phyloP scores from a whole-genome alignment of 768 basidiomycete genomes.

The Pleurotus salmoneostramineus region DNA sequence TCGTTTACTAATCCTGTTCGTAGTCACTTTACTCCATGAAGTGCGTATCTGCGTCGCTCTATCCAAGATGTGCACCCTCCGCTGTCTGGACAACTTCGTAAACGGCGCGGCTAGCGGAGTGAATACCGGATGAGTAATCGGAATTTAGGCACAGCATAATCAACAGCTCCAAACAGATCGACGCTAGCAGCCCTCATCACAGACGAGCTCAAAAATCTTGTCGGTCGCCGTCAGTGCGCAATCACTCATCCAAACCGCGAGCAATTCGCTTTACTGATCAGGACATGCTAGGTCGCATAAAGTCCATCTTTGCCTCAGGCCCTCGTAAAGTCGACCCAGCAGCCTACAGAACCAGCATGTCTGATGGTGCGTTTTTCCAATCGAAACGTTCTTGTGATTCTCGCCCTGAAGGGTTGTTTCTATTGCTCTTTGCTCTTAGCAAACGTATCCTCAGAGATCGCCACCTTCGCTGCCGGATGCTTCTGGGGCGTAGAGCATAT shows the following conservation, averaged over 20 bases:
- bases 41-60: neutral
- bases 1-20: too few relatives aligned
- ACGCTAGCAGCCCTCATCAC: neutral
- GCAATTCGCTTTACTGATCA: constrained; percentile 1
- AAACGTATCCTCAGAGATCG: neutral
- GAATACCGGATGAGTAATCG: neutral
- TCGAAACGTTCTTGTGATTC: neutral
- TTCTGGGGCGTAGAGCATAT: constrained; percentile 90
- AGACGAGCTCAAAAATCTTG: neutral
- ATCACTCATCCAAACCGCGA: neutral
- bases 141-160: neutral
- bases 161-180: constrained; percentile 5
- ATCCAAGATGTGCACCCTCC: neutral
- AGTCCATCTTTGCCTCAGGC: constrained; percentile 1
- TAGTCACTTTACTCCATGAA: neutral
- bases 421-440: neutral
- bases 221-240: constrained; percentile 7
- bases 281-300: constrained; percentile 6
- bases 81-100: neutral
- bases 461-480: constrained; percentile 35
- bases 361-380: neutral
- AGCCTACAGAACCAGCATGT: constrained; percentile 3
- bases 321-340: constrained; percentile 6
- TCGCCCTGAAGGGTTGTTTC: constrained; percentile 6
- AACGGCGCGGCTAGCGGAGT: neutral